Evolutionary conservation across 495 filamentous ascomycete species (phyloP).

Genomic region (Xylaria intraflava): DNA sequence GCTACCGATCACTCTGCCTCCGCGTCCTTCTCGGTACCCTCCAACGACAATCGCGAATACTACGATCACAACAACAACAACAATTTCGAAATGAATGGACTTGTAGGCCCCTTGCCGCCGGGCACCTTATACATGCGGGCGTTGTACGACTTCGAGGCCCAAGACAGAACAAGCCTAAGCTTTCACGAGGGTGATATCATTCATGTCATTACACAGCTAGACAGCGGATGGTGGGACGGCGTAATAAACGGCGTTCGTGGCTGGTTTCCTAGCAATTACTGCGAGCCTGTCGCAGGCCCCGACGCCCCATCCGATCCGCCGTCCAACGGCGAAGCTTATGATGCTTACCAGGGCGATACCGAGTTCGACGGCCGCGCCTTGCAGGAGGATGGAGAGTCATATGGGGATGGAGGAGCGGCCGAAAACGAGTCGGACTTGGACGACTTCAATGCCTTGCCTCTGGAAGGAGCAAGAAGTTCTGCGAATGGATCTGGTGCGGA

Average conservation of each 20-base stretch:
- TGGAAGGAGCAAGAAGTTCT: conserved; percentile 55
- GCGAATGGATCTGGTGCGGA: conserved; percentile 80
- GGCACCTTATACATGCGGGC: conserved; percentile 89
- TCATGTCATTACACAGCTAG: conserved; percentile 93
- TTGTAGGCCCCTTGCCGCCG: conserved; percentile 61
- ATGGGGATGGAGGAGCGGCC: conserved; percentile 46
- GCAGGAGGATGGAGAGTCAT: conserved; percentile 9
- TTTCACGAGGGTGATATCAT: conserved; percentile 95
- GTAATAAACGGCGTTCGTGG: conserved; percentile 88
- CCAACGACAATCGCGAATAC: conserved; percentile 32
- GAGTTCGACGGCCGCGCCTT: conserved; percentile 13
- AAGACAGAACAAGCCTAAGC: conserved; percentile 92
- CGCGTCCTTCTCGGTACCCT: conserved; percentile 31
- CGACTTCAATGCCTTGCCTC: conserved; percentile 54
- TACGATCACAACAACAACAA: conserved; percentile 24
- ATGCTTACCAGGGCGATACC: conserved; percentile 62
- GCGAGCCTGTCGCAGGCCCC: conserved; percentile 68
- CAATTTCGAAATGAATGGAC: conserved; percentile 57
- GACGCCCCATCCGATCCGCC: conserved; percentile 54
- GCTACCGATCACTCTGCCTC: conserved; percentile 26
- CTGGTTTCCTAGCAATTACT: conserved; percentile 99
- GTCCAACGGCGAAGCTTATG: conserved; percentile 60
- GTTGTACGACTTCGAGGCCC: conserved; percentile 94
- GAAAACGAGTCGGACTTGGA: conserved; percentile 59
- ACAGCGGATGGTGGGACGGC: conserved; percentile 99